These are phyloP conservation scores for Phaseolus lunatus DNA, from an alignment of 306 rosid species.

Conservation along the genomic window DNA sequence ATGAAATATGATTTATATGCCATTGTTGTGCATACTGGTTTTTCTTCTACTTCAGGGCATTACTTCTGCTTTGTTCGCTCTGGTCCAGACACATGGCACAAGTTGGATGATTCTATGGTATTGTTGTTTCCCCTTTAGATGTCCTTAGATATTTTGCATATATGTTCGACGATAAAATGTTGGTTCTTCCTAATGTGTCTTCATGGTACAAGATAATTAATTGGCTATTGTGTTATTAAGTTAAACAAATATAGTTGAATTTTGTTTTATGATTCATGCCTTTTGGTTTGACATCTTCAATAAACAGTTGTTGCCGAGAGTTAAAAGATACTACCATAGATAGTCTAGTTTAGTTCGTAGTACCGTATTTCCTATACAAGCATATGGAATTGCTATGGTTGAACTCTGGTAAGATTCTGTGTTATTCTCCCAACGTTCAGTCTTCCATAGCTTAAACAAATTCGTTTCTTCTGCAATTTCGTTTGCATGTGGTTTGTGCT, in stretches of 20 bases:
- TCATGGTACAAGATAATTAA: slow-evolving; percentile 9
- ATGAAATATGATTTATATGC: slow-evolving; percentile 85
- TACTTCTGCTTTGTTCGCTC: slow-evolving; percentile 85
- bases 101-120: slow-evolving; percentile 86
- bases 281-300: slow-evolving; percentile 3
- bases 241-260: neutral
- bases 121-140: neutral
- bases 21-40: slow-evolving; percentile 77
- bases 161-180: neutral
- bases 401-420: neutral
- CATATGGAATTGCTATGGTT: neutral
- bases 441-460: neutral
- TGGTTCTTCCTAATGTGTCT: neutral
- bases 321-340: neutral
- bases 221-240: neutral
- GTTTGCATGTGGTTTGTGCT: slow-evolving; percentile 19
- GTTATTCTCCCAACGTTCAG: neutral
- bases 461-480: neutral
- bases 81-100: slow-evolving; percentile 78
- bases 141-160: slow-evolving; percentile 5
- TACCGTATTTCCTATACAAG: neutral
- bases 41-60: slow-evolving; percentile 78
- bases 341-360: neutral
- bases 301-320: neutral
- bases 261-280: neutral